Evolutionary conservation across 2,329 filamentous ascomycete genomes (phyloP), one percentile per base, ranked within the genome.

Genomic region (Aspergillus sp.): DNA sequence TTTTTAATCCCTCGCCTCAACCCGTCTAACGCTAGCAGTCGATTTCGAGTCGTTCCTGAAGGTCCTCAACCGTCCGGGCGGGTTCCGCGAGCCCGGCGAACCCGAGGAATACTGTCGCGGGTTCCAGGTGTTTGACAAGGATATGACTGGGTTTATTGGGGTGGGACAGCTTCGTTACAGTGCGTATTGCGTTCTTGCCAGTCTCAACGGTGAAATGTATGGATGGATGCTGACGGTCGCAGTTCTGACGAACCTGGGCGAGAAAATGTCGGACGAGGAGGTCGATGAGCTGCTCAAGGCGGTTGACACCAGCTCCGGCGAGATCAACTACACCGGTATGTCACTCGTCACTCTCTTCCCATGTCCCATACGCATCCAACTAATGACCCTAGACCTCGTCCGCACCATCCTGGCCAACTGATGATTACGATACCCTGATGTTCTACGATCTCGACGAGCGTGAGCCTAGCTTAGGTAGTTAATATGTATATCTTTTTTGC

Each of bases 201-300:
- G 9, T 30, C 6, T 30, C 3, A 9, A 30, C 9, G 7, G 22
- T 22, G 22, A 30, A 9, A 8, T 30, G 8, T 30, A 10, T 8
- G 10, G 41, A 3, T 11, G 26, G 40, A 47, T 45, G 33, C 51
- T 54, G 30, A 56, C 26, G 35, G 38, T 10, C 32, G 44, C 49
- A 80, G 93, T 99, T 72, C 78, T 99, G 68, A 99, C 94, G 52
- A 97, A 97, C 73, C 78, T 99, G 65, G 94, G 94, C 66, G 94
- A 99, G 86, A 97, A 97, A 82, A 96, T 99, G 91, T 90, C 88
- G 56, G 93, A 99, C 66, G 94, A 97, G 59, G 94, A 99, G 81
- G 94, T 99, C 45, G 93, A 97, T 73, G 94, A 99, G 82, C 82
- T 99, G 70, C 86, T 99, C 73, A 99, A 97, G 86, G 91, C 92